These are phyloP conservation scores for Nakazawaea populi DNA, from an alignment of 805 yeast genomes.

Conservation along the genomic window DNA sequence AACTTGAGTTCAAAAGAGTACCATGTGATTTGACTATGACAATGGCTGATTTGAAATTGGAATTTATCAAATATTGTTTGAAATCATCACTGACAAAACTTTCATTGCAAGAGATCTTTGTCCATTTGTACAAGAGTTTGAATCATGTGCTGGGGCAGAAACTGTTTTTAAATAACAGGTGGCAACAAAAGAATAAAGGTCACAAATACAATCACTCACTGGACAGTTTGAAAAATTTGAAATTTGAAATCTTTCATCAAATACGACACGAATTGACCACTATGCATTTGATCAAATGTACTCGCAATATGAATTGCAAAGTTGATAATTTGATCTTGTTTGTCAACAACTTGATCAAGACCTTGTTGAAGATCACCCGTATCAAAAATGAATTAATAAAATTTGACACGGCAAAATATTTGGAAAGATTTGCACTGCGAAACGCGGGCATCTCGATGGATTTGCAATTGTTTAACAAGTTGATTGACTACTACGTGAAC, in stretches of 20 bases:
- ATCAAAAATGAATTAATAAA: neutral
- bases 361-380: neutral
- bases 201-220: neutral
- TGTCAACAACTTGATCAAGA: neutral
- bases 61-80: conserved; percentile 5
- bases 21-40: neutral
- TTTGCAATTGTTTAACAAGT: neutral
- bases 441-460: conserved; percentile 1
- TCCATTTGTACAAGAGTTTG: neutral
- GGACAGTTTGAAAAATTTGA: neutral
- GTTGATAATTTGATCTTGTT: conserved; percentile 1
- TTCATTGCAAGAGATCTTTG: conserved; percentile 1
- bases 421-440: neutral
- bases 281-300: neutral
- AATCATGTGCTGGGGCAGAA: neutral
- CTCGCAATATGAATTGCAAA: conserved; percentile 4
- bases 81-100: neutral
- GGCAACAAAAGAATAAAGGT: too few species aligned
- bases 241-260: conserved; percentile 4
- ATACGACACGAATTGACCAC: conserved; percentile 4
- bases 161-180: neutral
- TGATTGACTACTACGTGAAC: conserved; percentile 8
- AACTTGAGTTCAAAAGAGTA: neutral
- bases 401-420: neutral
- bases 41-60: neutral